Percentiles rank a stretch among this genome's conserved stretches.
Evolutionary conservation across 228 moss, liverwort and hornwort species (phyloP).

Genomic region (Sphagnum fallax): DNA sequence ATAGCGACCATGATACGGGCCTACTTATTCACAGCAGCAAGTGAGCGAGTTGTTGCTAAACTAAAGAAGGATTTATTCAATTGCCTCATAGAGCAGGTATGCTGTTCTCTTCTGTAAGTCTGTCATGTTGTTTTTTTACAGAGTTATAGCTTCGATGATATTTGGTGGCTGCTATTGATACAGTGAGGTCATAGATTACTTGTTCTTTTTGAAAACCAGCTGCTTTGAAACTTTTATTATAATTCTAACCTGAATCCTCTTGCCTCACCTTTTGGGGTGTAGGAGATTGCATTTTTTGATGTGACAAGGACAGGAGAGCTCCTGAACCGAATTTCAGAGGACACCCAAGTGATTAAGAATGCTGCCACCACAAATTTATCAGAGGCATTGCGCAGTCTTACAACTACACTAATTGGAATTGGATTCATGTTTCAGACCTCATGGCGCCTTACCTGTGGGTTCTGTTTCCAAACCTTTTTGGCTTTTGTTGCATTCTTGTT

Average conservation of each 20-base stretch:
- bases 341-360: slow-evolving; percentile 94
- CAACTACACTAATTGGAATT: slow-evolving; percentile 84
- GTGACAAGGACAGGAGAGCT: slow-evolving; percentile 95
- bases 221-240: too few relatives aligned
- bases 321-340: slow-evolving; percentile 89
- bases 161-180: too few relatives aligned
- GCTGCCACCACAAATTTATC: slow-evolving; percentile 92
- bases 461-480: slow-evolving; percentile 13
- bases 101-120: background rate
- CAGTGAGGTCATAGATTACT: too few relatives aligned
- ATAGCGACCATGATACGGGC: slow-evolving; percentile 67
- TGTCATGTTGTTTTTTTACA: background rate
- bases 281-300: slow-evolving; percentile 98
- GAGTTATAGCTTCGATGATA: background rate
- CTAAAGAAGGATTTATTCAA: slow-evolving; percentile 68
- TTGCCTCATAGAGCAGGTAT: slow-evolving; percentile 72
- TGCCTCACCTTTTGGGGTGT: slow-evolving; percentile 2
- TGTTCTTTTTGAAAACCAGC: too few relatives aligned
- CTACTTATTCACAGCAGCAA: slow-evolving; percentile 76
- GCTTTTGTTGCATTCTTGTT: background rate
- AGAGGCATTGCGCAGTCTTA: slow-evolving; percentile 82
- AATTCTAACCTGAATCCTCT: too few relatives aligned
- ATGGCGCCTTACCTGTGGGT: slow-evolving; percentile 75
- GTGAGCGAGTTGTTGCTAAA: slow-evolving; percentile 80
- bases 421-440: slow-evolving; percentile 94